These are phyloP conservation scores for Candida maesae DNA, from an alignment of 805 yeast genomes.

Conservation along the genomic window DNA sequence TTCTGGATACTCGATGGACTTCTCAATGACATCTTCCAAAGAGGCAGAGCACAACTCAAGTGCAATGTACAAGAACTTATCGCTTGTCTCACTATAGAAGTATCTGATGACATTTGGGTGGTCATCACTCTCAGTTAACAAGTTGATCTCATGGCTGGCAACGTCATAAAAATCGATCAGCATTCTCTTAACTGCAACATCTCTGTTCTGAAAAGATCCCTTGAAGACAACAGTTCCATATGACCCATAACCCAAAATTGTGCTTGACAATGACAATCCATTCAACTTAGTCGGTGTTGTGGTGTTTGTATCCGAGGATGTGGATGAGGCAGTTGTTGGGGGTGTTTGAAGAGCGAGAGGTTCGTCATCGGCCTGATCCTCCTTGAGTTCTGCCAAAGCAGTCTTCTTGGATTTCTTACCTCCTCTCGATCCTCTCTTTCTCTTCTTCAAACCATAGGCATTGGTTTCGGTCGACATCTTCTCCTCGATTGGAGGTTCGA, in stretches of 20 bases:
- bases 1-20: conserved; percentile 34
- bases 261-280: conserved; percentile 61
- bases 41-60: conserved; percentile 88
- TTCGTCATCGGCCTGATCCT: conserved; percentile 3
- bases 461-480: conserved; percentile 18
- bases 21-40: conserved; percentile 77
- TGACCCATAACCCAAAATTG: conserved; percentile 89
- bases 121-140: conserved; percentile 91
- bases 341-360: neutral
- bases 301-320: neutral
- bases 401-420: conserved; percentile 55
- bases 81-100: conserved; percentile 88
- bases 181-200: conserved; percentile 96
- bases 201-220: conserved; percentile 87
- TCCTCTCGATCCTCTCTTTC: conserved; percentile 86
- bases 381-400: conserved; percentile 6
- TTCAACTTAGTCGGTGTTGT: conserved; percentile 24
- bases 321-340: neutral
- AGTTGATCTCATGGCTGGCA: conserved; percentile 85
- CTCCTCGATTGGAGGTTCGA: conserved; percentile 27
- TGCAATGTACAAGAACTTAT: conserved; percentile 87
- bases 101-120: conserved; percentile 94
- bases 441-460: conserved; percentile 42
- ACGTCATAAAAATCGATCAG: conserved; percentile 88
- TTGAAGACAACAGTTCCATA: conserved; percentile 94